Conservation (phyloP, 2,329 filamentous ascomycete genomes). For the Talaromyces sp. region DNA sequence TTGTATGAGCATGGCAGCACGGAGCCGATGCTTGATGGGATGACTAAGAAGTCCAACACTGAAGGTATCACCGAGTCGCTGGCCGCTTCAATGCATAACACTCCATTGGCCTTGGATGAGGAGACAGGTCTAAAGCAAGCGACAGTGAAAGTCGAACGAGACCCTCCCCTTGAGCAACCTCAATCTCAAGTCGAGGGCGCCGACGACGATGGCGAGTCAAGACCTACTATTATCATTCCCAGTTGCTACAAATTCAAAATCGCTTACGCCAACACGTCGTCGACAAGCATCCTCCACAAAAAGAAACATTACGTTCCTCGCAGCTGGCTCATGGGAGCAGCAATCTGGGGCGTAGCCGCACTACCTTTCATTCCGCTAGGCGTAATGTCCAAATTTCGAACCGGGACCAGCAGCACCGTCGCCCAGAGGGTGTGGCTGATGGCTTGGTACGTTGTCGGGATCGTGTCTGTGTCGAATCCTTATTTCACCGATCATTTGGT, state of each 20-base stretch:
- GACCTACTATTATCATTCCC: background rate
- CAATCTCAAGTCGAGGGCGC: background rate
- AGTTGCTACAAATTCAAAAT: constrained; percentile 6
- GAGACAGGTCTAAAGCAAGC: background rate
- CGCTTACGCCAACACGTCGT: background rate
- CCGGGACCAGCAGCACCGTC: background rate
- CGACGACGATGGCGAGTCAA: background rate
- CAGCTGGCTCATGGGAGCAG: background rate
- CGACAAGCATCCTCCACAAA: background rate
- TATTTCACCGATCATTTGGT: background rate
- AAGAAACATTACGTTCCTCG: background rate
- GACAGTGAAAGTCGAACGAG: background rate
- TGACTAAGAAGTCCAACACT: background rate
- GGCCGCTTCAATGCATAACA: too few relatives aligned
- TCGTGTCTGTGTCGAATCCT: background rate
- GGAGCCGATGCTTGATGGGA: background rate
- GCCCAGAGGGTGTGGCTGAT: constrained; percentile 2
- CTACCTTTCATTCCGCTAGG: background rate
- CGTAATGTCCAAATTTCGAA: constrained; percentile 5
- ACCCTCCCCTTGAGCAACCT: background rate
- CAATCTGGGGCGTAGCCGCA: background rate
- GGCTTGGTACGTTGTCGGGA: background rate
- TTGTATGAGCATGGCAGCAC: constrained; percentile 2
- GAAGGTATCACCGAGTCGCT: too few relatives aligned
- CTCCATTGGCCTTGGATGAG: background rate